These are phyloP conservation scores for Acacia acuminata DNA, from an alignment of 306 rosid genomes.

Conservation along the genomic window DNA sequence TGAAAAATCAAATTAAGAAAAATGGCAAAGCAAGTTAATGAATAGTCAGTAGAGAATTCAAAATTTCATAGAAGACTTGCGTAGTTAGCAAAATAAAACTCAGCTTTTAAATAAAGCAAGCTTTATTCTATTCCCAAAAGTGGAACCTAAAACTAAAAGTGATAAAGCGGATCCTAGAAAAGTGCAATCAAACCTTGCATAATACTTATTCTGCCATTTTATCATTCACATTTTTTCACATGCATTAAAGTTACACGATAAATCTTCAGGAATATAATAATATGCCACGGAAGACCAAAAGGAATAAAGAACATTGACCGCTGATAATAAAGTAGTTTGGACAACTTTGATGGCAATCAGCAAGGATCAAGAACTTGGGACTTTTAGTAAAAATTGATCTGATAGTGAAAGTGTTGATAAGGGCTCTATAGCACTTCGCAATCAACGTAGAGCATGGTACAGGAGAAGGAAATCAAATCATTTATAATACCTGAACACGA, in stretches of 20 bases:
- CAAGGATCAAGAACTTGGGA: not conserved
- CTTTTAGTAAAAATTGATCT: not conserved
- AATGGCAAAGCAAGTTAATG: too few species aligned
- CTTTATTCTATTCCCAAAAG: too few species aligned
- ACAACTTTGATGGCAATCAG: not conserved
- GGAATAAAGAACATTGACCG: not conserved
- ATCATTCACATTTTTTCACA: not conserved
- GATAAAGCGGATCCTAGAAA: too few species aligned
- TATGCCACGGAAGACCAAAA: not conserved
- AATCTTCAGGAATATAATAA: not conserved
- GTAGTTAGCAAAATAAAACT: too few species aligned
- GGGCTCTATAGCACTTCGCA: too few species aligned
- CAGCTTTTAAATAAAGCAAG: too few species aligned
- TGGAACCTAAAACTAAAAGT: too few species aligned
- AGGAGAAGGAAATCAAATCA: slow-evolving; percentile 15
- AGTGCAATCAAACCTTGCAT: too few species aligned
- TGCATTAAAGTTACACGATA: not conserved
- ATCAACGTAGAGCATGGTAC: not conserved
- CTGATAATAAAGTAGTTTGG: not conserved
- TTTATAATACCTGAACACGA: slow-evolving; percentile 62
- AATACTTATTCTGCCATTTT: not conserved
- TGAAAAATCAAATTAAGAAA: too few species aligned
- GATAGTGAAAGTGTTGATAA: not conserved
- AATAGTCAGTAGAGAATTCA: too few species aligned
- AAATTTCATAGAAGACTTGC: too few species aligned